Conservation (phyloP, 202 grass and related monocot species). For the Bolboschoenoplectus hybrid region DNA sequence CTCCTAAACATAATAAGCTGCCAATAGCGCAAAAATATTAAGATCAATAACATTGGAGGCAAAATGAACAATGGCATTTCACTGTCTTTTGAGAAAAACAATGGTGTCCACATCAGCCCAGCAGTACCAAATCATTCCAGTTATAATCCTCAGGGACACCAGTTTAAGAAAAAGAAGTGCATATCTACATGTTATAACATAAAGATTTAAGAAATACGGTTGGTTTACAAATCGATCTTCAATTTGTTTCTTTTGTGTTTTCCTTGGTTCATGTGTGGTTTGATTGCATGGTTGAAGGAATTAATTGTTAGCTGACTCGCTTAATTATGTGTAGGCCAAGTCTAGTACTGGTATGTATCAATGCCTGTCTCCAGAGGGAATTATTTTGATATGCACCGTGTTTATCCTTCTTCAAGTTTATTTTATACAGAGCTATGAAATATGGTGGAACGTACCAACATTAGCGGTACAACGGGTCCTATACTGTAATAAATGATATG, state of each 20-base stretch:
- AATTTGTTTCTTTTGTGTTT: neutral
- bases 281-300: neutral
- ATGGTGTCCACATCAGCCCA: neutral
- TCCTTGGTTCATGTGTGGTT: neutral
- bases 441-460: neutral
- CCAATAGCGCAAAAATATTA: slow-evolving; percentile 43
- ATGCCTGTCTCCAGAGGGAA: neutral
- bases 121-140: neutral
- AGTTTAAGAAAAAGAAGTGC: neutral
- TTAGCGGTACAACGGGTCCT: neutral
- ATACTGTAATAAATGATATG: slow-evolving; percentile 22
- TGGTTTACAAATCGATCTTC: neutral
- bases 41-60: slow-evolving; percentile 34
- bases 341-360: neutral
- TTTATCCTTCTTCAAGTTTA: slow-evolving; percentile 15
- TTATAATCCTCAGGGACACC: neutral
- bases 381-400: neutral
- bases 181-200: slow-evolving; percentile 23
- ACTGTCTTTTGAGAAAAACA: neutral
- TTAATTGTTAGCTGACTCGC: neutral
- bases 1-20: slow-evolving; percentile 99
- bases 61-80: slow-evolving; percentile 6
- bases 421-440: neutral
- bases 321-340: slow-evolving; percentile 8
- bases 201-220: neutral